Base-by-base conservation (phyloP, 2,329 filamentous ascomycete species). In the Neurospora sp. region DNA sequence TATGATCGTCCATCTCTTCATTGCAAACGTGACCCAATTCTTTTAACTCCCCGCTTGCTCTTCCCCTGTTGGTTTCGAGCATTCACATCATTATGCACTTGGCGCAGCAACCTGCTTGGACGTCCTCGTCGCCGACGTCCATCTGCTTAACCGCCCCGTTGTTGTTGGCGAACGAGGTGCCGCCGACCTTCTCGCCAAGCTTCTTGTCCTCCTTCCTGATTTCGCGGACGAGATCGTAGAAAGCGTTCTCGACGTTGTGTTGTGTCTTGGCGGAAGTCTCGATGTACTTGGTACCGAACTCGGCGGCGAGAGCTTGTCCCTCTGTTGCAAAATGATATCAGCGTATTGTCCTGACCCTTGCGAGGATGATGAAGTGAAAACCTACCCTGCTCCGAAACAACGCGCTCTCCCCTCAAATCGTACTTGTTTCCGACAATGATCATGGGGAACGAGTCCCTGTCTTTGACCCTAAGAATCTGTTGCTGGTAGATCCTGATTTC, bases 391-490 rank as follows among this genome's bases (percentile, higher is more conserved):
- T 91, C 90, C 74, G 92, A 91, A 71, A 99, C 96, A 77, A 95
- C 92, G 78, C 96, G 89, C 83, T 99, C 95, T 76, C 86, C 86
- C 78, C 97, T 95, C 80, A 99, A 84, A 92, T 99, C 96, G 83
- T 95, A 97, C 87, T 99, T 99, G 88, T 99, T 99, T 77, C 93
- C 96, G 57, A 98, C 96, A 66, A 99, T 92, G 70, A 98, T 97
- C 85, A 99, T 98, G 76, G 96, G 96, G 85, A 99, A 99, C 82
- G 97, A 97, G 83, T 99, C 96, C 88, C 97, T 98, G 85, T 98
- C 96, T 87, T 99, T 99, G 77, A 99, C 96, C 76, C 96, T 86
- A 76, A 99, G 86, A 80, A 99, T 99, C 83, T 99, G 96, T 86
- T 98, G 94, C 83, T 98, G 94, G 83, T 98, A 98, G 67, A 93